Evolutionary conservation across 176 grass and related monocot genomes (phyloP).

Genomic region (Carex cristatella): DNA sequence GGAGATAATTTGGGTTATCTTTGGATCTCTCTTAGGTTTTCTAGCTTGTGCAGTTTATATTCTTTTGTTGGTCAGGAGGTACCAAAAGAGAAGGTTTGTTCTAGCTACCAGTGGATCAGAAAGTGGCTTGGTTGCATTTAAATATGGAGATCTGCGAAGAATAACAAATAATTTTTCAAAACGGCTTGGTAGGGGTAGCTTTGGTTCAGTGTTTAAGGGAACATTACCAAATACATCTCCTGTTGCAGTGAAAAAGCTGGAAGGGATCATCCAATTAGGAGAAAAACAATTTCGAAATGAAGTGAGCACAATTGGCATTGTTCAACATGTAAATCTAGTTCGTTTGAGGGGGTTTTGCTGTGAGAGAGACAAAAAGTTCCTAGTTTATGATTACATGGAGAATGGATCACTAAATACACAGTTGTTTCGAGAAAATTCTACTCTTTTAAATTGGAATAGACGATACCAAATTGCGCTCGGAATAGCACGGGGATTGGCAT

Average conservation of each 20-base stretch:
- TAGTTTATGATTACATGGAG: constrained; percentile 31
- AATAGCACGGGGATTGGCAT: constrained; percentile 29
- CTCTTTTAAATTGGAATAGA: constrained; percentile 25
- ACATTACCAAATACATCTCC: background rate
- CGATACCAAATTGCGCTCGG: constrained; percentile 36
- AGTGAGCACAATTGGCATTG: constrained; percentile 34
- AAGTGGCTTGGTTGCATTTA: constrained; percentile 19
- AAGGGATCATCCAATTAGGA: constrained; percentile 19
- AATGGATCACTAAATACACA: constrained; percentile 29
- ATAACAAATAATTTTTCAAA: constrained; percentile 47
- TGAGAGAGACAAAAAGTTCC: constrained; percentile 7
- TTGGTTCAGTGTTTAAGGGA: constrained; percentile 45
- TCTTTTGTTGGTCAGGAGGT: background rate
- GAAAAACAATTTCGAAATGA: constrained; percentile 47
- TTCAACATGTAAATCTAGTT: constrained; percentile 46
- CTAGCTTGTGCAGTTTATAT: background rate
- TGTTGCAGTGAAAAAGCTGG: constrained; percentile 44
- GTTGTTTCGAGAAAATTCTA: constrained; percentile 14
- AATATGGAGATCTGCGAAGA: constrained; percentile 26
- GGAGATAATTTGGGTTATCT: background rate
- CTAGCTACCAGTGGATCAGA: background rate
- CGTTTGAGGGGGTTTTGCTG: constrained; percentile 37
- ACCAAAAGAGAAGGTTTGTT: background rate
- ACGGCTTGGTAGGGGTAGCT: constrained; percentile 38
- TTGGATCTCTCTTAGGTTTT: background rate